Base-by-base conservation (phyloP, 805 yeast genomes). In the Ogataea sp. region DNA sequence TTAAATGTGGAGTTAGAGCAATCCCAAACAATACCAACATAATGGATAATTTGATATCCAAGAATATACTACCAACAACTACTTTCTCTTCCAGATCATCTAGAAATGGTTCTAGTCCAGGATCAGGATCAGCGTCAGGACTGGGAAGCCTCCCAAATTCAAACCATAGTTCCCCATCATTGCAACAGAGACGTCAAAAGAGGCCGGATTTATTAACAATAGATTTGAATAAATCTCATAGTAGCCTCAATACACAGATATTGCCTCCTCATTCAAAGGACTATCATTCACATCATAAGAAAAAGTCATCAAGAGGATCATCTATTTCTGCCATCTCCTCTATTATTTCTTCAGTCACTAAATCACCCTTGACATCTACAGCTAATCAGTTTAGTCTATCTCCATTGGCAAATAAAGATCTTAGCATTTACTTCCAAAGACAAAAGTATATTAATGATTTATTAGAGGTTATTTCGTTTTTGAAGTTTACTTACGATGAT, bases 291-390 rank as follows among this genome's bases (percentile, higher is more conserved):
- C 27, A 23, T 13, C 37, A 34, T 25, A 24, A 34, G 13, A 37
- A 39, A n/a, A 29, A 33, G 16, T n/a, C 57, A 8, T 58, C 64
- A 3, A 47, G 65, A 18, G 65, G 65, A 4, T 61, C 65, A 1
- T 50, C 57, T 2, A 47, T 52, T 2, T 53, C 62, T 14, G 67
- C 62, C 2, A 50, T 53, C 1, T 54, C 63, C 1, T 57, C 64
- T 3, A 58, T 60, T 14, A 49, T 61, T 6, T 55, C 64, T 1
- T 60, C 65, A 2, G 65, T 49, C 6, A 38, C 43, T 1, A 38
- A 37, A 4, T 47, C 54, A 1, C 52, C 52, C 6, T 15, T 33
- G 27, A 26, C n/a, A 16, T 16, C 28, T 20, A 24, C 24, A 3
- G 20, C 39, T 5, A 14, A 23, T 11, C 29, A 34, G 7, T 30